Percentiles rank a stretch among this genome's conserved stretches.
Conservation (phyloP, 2,329 filamentous ascomycete species). For the Phyllosticta citriasiana region DNA sequence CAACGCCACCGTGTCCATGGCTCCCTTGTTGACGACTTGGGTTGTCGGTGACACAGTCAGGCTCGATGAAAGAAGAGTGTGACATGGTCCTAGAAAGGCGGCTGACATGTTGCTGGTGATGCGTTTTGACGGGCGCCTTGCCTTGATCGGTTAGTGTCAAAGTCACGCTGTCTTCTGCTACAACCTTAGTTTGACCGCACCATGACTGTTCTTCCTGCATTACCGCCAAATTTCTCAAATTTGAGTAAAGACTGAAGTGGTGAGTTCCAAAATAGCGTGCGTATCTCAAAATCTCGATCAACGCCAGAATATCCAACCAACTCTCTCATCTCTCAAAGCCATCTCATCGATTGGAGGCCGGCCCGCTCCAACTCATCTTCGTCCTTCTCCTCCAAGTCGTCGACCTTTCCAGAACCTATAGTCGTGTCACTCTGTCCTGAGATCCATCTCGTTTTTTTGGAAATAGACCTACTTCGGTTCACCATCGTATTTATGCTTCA, state of each 20-base stretch:
- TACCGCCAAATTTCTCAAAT: neutral
- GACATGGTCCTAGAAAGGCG: neutral
- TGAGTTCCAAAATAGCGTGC: no score
- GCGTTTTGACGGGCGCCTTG: neutral
- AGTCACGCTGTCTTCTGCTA: neutral
- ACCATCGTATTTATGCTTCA: neutral
- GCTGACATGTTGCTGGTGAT: neutral
- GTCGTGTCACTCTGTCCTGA: no score
- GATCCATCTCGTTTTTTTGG: no score
- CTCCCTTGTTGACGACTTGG: neutral
- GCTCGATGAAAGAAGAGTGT: neutral
- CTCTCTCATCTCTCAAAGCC: no score
- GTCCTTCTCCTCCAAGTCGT: no score
- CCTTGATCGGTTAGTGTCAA: neutral
- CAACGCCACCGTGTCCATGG: neutral
- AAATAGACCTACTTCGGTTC: no score
- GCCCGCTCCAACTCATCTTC: no score
- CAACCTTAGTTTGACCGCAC: neutral
- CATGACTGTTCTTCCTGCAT: neutral
- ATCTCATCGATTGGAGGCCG: no score
- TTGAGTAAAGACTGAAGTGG: neutral
- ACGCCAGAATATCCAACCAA: no score
- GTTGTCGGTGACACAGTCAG: neutral
- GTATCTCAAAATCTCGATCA: no score
- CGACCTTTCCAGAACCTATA: no score